These are phyloP conservation scores for Geotrichum fermentans DNA, from an alignment of 1,139 yeast genomes.

Conservation along the genomic window DNA sequence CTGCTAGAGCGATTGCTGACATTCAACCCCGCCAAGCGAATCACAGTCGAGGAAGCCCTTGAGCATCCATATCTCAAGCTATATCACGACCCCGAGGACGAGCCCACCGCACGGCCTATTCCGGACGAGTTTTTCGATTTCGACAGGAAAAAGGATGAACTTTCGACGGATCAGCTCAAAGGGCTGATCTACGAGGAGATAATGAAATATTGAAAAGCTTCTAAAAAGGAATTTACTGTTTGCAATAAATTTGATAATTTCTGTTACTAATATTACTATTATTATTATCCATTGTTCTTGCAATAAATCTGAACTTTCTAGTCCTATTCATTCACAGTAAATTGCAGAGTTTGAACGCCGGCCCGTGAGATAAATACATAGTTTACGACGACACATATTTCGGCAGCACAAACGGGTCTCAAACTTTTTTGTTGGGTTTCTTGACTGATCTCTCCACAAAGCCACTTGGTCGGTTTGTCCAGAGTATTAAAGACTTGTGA, in stretches of 20 bases:
- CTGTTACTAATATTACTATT: neutral
- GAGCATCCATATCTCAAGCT: slow-evolving; percentile 72
- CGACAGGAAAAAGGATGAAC: slow-evolving; percentile 67
- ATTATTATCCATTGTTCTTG: too few relatives aligned
- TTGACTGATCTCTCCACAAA: too few relatives aligned
- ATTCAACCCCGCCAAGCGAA: slow-evolving; percentile 75
- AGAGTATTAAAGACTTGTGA: too few relatives aligned
- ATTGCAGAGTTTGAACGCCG: too few relatives aligned
- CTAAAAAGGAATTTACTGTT: too few relatives aligned
- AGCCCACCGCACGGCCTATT: slow-evolving; percentile 69
- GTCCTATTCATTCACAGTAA: too few relatives aligned
- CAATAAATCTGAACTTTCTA: neutral
- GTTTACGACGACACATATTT: too few relatives aligned
- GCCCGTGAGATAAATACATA: too few relatives aligned
- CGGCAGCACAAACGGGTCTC: too few relatives aligned
- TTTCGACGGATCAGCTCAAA: slow-evolving; percentile 67
- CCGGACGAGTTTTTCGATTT: slow-evolving; percentile 78
- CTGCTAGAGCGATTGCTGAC: slow-evolving; percentile 66
- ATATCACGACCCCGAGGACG: slow-evolving; percentile 82
- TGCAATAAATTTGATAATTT: neutral
- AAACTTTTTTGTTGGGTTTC: too few relatives aligned
- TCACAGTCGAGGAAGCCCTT: slow-evolving; percentile 76
- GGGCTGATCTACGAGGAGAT: slow-evolving; percentile 62
- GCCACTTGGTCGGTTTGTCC: too few relatives aligned
- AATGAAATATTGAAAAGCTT: slow-evolving; percentile 30